These are phyloP conservation scores for Sarocladium brachiariae DNA, from an alignment of 2,329 filamentous ascomycete genomes.

Conservation along the genomic window DNA sequence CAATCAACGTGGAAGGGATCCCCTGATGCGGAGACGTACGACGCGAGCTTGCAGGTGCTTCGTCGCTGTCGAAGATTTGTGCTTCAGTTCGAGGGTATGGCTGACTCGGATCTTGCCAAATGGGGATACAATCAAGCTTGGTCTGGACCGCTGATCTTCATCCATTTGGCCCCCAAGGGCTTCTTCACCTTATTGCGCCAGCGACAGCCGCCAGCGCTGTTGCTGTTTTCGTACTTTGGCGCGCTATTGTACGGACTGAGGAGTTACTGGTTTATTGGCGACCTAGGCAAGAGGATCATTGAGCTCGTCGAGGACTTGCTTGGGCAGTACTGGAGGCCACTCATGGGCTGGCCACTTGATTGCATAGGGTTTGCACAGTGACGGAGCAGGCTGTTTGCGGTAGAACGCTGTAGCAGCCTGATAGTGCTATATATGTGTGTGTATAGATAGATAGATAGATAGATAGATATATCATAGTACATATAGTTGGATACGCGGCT, in stretches of 20 bases:
- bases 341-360: conserved; percentile 13
- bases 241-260: conserved; percentile 12
- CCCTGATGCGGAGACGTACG: conserved; percentile 12
- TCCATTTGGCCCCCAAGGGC: conserved; percentile 13
- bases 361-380: no score
- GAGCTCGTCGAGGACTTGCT: conserved; percentile 15
- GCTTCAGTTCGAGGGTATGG: conserved; percentile 14
- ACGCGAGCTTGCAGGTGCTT: conserved; percentile 10
- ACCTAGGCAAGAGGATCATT: conserved; percentile 16
- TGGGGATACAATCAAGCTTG: conserved; percentile 15
- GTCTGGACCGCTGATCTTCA: conserved; percentile 15
- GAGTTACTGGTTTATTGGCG: conserved; percentile 14
- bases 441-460: no score
- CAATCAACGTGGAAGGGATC: conserved; percentile 10
- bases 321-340: conserved; percentile 15
- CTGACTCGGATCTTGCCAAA: neutral
- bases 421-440: no score
- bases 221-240: conserved; percentile 16
- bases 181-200: conserved; percentile 17
- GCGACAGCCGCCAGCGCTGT: conserved; percentile 15
- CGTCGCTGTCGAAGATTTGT: conserved; percentile 13
- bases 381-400: no score
- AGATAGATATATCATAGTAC: no score
- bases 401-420: no score
- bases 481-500: no score